Percentiles rank a stretch among this genome's conserved stretches.
These are phyloP conservation scores for Cytospora piceicola DNA, from an alignment of 2,329 filamentous ascomycete species.

Conservation along the genomic window DNA sequence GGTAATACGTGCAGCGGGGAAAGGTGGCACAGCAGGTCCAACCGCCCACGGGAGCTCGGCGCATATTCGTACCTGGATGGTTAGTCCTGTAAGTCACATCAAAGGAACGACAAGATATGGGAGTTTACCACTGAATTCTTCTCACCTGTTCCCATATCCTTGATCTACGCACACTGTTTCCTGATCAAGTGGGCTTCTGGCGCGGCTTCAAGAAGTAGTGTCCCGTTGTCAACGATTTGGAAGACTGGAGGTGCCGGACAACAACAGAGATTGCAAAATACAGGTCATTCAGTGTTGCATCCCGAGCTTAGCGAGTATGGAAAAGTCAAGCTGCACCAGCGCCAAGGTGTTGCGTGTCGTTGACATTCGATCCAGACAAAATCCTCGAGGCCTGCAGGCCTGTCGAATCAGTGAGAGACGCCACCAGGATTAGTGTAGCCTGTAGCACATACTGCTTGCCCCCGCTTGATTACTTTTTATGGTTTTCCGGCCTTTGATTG, in stretches of 20 bases:
- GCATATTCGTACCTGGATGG: neutral
- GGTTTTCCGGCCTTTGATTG: neutral
- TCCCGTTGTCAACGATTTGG: no score
- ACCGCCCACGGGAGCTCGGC: slow-evolving; percentile 2
- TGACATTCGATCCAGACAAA: slow-evolving; percentile 6
- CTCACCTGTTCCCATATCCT: neutral
- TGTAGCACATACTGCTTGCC: slow-evolving; percentile 12
- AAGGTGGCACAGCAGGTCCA: neutral
- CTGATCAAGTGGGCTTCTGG: neutral
- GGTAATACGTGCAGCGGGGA: neutral
- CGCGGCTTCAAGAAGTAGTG: no score
- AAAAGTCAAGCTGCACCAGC: slow-evolving; percentile 7
- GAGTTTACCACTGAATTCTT: neutral
- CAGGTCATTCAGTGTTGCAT: neutral
- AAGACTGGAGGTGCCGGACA: no score
- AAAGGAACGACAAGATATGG: neutral
- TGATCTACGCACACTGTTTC: neutral
- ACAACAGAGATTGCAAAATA: neutral
- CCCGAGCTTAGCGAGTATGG: neutral
- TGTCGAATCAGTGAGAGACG: slow-evolving; percentile 13
- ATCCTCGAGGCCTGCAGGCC: slow-evolving; percentile 10
- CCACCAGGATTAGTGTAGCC: slow-evolving; percentile 7
- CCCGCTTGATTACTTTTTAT: slow-evolving; percentile 11
- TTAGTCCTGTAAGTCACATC: neutral
- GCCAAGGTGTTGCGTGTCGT: slow-evolving; percentile 5